These are phyloP conservation scores for Phialophora verrucosa DNA, from an alignment of 2,329 filamentous ascomycete genomes.

Conservation along the genomic window DNA sequence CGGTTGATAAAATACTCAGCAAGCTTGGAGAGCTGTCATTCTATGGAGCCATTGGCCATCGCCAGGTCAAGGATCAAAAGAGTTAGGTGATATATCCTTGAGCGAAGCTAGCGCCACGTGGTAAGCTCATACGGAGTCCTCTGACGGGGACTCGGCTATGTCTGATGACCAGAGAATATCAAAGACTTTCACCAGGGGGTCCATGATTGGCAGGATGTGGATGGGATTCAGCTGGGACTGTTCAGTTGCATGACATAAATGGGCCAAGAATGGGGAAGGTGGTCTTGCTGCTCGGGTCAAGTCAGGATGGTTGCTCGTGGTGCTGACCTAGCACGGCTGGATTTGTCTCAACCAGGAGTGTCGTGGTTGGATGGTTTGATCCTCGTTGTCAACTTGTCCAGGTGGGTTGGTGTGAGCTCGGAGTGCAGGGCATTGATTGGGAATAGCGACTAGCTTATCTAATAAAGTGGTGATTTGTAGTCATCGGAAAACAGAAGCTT, in stretches of 20 bases:
- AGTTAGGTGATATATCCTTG: conserved; percentile 5
- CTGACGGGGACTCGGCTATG: conserved; percentile 6
- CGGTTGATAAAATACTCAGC: conserved; percentile 5
- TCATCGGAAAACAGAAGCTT: conserved; percentile 20
- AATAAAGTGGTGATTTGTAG: conserved; percentile 21
- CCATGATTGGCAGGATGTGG: neutral
- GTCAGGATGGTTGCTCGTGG: neutral
- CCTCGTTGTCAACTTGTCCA: neutral
- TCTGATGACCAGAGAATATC: conserved; percentile 1
- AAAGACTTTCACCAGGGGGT: neutral
- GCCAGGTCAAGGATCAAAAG: conserved; percentile 9
- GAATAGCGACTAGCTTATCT: conserved; percentile 19
- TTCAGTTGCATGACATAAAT: neutral
- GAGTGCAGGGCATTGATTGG: conserved; percentile 7
- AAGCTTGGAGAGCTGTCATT: neutral
- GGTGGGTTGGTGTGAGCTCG: neutral
- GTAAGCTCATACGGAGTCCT: neutral
- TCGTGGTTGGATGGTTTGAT: neutral
- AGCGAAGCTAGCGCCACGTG: conserved; percentile 9
- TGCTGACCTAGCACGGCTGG: neutral
- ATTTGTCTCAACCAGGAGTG: neutral
- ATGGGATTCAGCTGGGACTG: neutral
- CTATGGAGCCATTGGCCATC: neutral
- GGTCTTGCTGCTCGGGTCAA: neutral
- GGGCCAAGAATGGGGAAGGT: neutral